These are phyloP conservation scores for Macrocybe gigantea DNA, from an alignment of 768 basidiomycete genomes.

Conservation along the genomic window DNA sequence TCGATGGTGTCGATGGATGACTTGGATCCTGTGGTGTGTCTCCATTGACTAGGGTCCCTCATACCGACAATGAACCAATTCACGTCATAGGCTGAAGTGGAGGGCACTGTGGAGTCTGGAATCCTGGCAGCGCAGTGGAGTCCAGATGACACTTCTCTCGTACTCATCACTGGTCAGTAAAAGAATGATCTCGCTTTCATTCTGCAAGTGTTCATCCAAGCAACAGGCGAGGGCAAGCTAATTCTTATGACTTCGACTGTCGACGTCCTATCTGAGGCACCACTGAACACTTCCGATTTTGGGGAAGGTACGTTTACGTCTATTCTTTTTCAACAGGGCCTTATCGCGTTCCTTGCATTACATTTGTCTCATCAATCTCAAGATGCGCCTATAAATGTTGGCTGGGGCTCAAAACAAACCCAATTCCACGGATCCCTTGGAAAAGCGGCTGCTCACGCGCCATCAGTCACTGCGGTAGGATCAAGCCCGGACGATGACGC, in stretches of 20 bases:
- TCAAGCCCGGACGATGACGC: slow-evolving; percentile 68
- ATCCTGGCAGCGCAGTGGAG: slow-evolving; percentile 84
- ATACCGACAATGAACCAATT: no score
- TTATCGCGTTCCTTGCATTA: slow-evolving; percentile 2
- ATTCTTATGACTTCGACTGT: slow-evolving; percentile 87
- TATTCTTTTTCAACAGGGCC: not conserved
- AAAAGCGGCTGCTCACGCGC: slow-evolving; percentile 69
- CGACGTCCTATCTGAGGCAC: slow-evolving; percentile 79
- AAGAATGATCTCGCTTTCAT: not conserved
- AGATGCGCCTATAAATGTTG: slow-evolving; percentile 92
- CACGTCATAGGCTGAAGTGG: slow-evolving; percentile 58
- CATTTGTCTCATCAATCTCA: slow-evolving; percentile 4
- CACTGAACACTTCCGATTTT: slow-evolving; percentile 68
- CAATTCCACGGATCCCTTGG: slow-evolving; percentile 97
- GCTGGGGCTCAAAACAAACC: slow-evolving; percentile 96
- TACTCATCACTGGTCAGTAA: slow-evolving; percentile 67
- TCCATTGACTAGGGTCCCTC: no score
- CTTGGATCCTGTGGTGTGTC: slow-evolving; percentile 34
- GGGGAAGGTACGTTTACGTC: slow-evolving; percentile 61
- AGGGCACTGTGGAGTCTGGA: slow-evolving; percentile 83
- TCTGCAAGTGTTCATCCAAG: not conserved
- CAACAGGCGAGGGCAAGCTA: slow-evolving; percentile 65
- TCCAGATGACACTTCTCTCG: slow-evolving; percentile 86
- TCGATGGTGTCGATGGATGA: slow-evolving; percentile 56
- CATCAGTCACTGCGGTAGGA: slow-evolving; percentile 32